Evolutionary conservation across 2,329 filamentous ascomycete genomes (phyloP).

Genomic region (Trichoderma atrobrunneum): DNA sequence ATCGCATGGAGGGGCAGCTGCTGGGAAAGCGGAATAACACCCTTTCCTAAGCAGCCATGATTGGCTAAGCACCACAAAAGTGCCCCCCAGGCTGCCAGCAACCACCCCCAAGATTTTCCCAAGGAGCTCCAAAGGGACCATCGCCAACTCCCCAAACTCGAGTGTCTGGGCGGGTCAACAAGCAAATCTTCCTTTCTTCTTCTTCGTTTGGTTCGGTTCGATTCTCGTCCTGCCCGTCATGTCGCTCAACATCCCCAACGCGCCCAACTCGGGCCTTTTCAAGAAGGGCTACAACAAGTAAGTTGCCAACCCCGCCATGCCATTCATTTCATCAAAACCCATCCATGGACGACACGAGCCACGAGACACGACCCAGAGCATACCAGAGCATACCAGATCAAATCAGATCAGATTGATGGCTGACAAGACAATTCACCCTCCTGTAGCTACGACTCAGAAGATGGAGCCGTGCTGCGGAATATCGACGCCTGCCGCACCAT

Average conservation of each 20-base stretch:
- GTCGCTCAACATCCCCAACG: constrained; percentile 94
- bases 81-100: constrained; percentile 18
- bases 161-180: constrained; percentile 7
- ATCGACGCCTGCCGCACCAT: constrained; percentile 98
- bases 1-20: constrained; percentile 13
- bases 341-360: background rate
- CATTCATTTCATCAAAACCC: background rate
- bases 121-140: constrained; percentile 19
- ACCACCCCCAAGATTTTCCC: constrained; percentile 24
- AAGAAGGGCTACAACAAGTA: constrained; percentile 97
- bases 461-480: constrained; percentile 96
- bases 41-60: constrained; percentile 15
- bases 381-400: background rate
- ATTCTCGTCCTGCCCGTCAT: constrained; percentile 48
- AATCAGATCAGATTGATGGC: background rate
- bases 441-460: constrained; percentile 94
- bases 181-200: background rate
- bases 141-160: constrained; percentile 8
- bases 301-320: constrained; percentile 35
- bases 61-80: constrained; percentile 15
- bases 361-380: background rate
- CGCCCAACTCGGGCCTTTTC: constrained; percentile 90
- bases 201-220: background rate
- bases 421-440: constrained; percentile 32
- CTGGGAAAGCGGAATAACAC: constrained; percentile 17